Evolutionary conservation across 257 asterid genomes (phyloP).

Genomic region (Solanum ahanhuiri): DNA sequence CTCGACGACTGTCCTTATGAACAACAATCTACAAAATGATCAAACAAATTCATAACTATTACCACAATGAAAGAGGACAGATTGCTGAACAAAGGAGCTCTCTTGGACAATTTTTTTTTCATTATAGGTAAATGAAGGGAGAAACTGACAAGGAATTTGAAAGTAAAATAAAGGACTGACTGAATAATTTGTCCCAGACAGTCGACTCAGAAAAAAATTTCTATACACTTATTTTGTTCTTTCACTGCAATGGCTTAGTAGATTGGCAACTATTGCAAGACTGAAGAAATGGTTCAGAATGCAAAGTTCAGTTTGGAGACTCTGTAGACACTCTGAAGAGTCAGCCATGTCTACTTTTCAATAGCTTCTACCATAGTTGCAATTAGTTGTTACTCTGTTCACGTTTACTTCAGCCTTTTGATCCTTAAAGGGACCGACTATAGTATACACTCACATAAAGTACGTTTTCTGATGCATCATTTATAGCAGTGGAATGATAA

Average conservation of each 20-base stretch:
- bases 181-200: not conserved
- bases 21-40: constrained; percentile 51
- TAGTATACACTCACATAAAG: not conserved
- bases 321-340: not conserved
- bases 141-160: not conserved
- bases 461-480: not conserved
- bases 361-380: not conserved
- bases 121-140: not conserved
- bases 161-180: not conserved
- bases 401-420: not conserved
- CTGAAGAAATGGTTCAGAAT: not conserved
- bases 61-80: not conserved
- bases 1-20: constrained; percentile 84
- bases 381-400: not conserved
- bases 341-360: not conserved
- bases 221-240: not conserved
- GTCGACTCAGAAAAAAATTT: not conserved
- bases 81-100: not conserved
- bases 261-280: not conserved
- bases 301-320: not conserved
- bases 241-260: not conserved
- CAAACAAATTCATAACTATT: not conserved
- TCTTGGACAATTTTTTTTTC: not conserved
- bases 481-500: not conserved
- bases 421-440: not conserved